Base-by-base conservation (phyloP, 169 alveolate species). In the Cytauxzoon felis region DNA sequence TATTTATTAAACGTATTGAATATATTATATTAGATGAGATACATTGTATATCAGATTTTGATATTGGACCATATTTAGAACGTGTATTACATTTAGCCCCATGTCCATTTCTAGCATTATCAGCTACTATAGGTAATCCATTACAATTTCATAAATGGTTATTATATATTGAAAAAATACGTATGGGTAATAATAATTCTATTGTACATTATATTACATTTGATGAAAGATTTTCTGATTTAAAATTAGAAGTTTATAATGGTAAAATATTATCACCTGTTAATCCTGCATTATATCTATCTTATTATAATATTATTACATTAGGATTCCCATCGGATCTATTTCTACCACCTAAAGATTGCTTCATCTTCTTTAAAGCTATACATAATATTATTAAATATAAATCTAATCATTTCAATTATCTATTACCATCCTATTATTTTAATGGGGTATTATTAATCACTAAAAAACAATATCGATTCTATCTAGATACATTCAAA, bases 41-140 rank as follows among this genome's bases (percentile, higher is more conserved):
- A 43, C 97, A 93, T 59, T 91, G 96, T 67, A 81, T 91, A 30
- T 87, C 92, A 16, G 89, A 86, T 26, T 76, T 65, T 34, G 92
- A 81, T 26, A 83, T 70, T 26, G 92, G 90, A 5, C 68, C 81
- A 18, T 78, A 54, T 56, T 36, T 66, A 61, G 93, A 82, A 59
- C 79, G 93, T 11, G 68, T 82, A 36, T 51, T 89, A 51, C 95
- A 91, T 79, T 83, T 93, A 54, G 80, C 81, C 36, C 93, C 93
- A n/a, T 89, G 95, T 47, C 96, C 95, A 27, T 93, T 91, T 88
- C 68, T 93, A 42, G 95, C 96, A 29, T 80, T 93, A 60, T 91
- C 96, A 1, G 97, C 97, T 24, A 93, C 97, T 11, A 91, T 93
- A 32, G 94, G 95, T 38, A 92, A 93, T 68, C 91, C 93, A 18